phyloP scores from a whole-genome alignment of 1,284 basidiomycete genomes.

The Irpex sp. region DNA sequence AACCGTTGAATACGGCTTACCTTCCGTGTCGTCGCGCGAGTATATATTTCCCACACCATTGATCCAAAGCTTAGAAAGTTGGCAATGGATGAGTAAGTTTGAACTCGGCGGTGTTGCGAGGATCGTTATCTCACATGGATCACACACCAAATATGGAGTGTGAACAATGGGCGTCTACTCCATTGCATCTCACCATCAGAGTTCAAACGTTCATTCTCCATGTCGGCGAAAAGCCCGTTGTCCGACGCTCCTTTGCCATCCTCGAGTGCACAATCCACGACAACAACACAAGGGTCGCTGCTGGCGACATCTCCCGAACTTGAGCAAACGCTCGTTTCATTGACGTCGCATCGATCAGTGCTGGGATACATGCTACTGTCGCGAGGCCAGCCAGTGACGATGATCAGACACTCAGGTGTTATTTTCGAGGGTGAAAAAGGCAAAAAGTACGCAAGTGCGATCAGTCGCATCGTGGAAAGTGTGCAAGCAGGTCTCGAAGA shows the following conservation, averaged over 20 bases:
- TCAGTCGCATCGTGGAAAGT: constrained; percentile 77
- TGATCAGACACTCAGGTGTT: constrained; percentile 81
- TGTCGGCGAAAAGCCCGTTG: constrained; percentile 1
- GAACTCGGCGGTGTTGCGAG: neutral
- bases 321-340: constrained; percentile 72
- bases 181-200: neutral
- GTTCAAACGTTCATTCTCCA: neutral
- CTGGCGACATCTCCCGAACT: constrained; percentile 59
- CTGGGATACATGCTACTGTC: constrained; percentile 86
- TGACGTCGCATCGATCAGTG: constrained; percentile 82
- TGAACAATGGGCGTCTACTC: neutral
- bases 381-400: constrained; percentile 57
- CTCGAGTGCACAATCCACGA: neutral
- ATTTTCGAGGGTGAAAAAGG: constrained; percentile 89
- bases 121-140: neutral
- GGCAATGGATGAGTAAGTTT: neutral
- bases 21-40: neutral
- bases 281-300: constrained; percentile 7
- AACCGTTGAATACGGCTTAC: neutral
- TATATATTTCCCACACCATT: neutral
- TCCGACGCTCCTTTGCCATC: neutral
- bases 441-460: constrained; percentile 71
- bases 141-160: neutral
- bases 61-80: neutral
- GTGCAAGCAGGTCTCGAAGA: constrained; percentile 74